phyloP scores from a whole-genome alignment of 495 filamentous ascomycete species.

The Neurospora pannonica region DNA sequence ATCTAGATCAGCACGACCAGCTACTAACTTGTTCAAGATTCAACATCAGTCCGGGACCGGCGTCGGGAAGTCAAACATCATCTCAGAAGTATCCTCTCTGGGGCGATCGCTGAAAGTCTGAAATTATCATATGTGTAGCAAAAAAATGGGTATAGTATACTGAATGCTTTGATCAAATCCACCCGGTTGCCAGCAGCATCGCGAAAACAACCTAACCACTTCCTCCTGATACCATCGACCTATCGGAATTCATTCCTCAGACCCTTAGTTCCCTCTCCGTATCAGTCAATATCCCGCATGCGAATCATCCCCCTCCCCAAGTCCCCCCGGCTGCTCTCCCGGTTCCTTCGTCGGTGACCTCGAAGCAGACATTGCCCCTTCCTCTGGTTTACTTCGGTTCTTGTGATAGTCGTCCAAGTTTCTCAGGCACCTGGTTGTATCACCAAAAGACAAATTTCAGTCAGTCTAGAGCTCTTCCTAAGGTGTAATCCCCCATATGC shows the following conservation, averaged over 20 bases:
- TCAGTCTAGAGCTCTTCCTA: too few species aligned
- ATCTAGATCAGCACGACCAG: too few species aligned
- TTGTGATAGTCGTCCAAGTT: background rate
- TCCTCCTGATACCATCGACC: background rate
- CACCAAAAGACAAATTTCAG: background rate
- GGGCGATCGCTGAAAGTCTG: background rate
- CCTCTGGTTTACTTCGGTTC: background rate
- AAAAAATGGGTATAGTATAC: background rate
- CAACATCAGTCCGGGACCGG: background rate
- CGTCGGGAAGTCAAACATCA: background rate
- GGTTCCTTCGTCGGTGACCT: background rate
- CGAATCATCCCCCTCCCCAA: background rate
- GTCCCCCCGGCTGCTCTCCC: background rate
- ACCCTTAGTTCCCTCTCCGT: background rate
- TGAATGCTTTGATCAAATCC: background rate
- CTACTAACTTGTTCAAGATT: too few species aligned
- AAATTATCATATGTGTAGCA: background rate
- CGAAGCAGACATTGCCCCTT: background rate
- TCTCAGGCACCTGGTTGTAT: background rate
- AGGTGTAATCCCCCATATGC: too few species aligned
- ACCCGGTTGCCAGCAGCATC: background rate
- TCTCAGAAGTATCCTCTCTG: background rate
- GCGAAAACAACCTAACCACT: background rate
- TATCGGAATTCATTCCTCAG: background rate
- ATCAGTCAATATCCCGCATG: background rate